phyloP scores from a whole-genome alignment of 228 moss, liverwort and hornwort species.

The Sphagnum fallax region DNA sequence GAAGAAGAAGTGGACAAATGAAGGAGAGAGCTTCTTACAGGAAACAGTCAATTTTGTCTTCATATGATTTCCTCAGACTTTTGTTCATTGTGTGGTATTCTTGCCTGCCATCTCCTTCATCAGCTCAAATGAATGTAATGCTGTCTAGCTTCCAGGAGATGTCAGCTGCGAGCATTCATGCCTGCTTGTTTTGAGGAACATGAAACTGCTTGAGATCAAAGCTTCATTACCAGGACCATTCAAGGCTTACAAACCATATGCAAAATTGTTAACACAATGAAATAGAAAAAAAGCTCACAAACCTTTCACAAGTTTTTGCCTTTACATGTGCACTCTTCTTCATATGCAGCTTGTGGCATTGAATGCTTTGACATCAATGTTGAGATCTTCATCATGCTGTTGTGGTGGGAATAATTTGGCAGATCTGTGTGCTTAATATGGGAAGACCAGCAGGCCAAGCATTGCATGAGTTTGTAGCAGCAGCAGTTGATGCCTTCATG shows the following conservation, averaged over 20 bases:
- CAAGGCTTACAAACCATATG: no score
- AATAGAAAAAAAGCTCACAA: neutral
- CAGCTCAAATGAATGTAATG: no score
- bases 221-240: no score
- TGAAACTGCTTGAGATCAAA: no score
- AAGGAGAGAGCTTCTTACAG: neutral
- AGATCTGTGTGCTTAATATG: conserved; percentile 54
- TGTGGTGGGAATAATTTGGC: conserved; percentile 1
- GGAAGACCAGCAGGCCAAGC: conserved; percentile 45
- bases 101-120: no score
- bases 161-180: no score
- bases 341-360: neutral
- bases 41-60: no score
- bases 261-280: neutral
- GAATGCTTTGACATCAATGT: neutral
- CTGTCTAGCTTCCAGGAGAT: no score
- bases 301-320: neutral
- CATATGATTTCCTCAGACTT: no score
- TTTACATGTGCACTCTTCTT: neutral
- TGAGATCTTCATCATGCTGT: neutral
- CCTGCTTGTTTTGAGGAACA: no score
- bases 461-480: conserved; percentile 38
- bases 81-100: no score
- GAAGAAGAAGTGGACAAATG: neutral
- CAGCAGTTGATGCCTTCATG: conserved; percentile 43